These are phyloP conservation scores for Hamigera avellanea DNA, from an alignment of 495 filamentous ascomycete genomes.

Conservation along the genomic window DNA sequence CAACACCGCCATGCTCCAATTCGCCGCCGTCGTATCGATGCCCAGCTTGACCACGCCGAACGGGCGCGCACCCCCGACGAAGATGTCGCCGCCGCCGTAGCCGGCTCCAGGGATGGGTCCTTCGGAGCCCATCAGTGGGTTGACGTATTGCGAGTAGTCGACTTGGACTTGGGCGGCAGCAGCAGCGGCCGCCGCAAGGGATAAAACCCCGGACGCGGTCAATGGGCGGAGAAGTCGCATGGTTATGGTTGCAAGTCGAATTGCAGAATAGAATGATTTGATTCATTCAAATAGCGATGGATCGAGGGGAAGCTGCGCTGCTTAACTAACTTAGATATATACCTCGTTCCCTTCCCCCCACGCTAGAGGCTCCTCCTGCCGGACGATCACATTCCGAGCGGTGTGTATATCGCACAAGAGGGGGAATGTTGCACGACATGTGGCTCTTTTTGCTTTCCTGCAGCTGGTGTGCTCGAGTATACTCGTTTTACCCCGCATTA, in stretches of 20 bases:
- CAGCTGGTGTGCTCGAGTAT: too few relatives aligned
- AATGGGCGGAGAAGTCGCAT: not conserved
- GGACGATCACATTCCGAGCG: too few relatives aligned
- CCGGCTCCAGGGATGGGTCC: conserved; percentile 19
- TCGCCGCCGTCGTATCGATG: conserved; percentile 45
- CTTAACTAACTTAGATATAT: too few relatives aligned
- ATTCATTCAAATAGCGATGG: too few relatives aligned
- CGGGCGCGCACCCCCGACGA: conserved; percentile 51
- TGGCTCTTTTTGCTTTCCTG: too few relatives aligned
- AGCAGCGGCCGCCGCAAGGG: conserved; percentile 1
- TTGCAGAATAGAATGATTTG: too few relatives aligned
- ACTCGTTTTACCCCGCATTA: too few relatives aligned
- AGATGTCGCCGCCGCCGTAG: conserved; percentile 51
- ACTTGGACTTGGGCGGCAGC: conserved; percentile 6
- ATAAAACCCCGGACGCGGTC: not conserved
- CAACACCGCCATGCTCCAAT: conserved; percentile 32
- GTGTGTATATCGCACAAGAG: too few relatives aligned
- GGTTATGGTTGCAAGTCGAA: not conserved
- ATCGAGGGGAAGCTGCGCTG: too few relatives aligned
- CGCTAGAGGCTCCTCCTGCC: too few relatives aligned
- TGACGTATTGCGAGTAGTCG: conserved; percentile 38
- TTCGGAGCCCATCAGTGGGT: conserved; percentile 26
- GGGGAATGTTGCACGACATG: too few relatives aligned
- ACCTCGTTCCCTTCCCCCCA: too few relatives aligned
- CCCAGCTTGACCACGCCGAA: conserved; percentile 60